A percentile compares a stretch with the other conserved stretches of the same genome.
These are phyloP conservation scores for Ceriops tagal DNA, from an alignment of 345 rosid genomes.

Conservation along the genomic window DNA sequence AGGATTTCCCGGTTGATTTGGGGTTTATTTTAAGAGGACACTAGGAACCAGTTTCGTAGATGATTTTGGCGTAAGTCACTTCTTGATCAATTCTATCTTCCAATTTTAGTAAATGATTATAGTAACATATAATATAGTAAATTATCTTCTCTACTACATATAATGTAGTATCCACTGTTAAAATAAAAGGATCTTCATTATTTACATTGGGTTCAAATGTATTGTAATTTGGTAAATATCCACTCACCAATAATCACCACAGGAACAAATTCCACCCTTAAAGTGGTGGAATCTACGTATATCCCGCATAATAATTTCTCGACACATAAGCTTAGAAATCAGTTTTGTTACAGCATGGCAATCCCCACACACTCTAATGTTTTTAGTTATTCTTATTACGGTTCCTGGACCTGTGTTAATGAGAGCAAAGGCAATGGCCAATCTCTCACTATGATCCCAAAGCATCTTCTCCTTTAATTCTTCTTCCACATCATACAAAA, in stretches of 20 bases:
- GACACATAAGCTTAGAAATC: slow-evolving; percentile 20
- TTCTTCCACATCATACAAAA: slow-evolving; percentile 20
- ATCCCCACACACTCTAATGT: slow-evolving; percentile 21
- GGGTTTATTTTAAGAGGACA: too few species aligned
- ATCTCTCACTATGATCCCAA: slow-evolving; percentile 23
- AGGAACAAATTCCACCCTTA: slow-evolving; percentile 16
- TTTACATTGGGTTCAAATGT: neutral
- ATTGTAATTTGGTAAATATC: neutral
- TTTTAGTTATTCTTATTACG: slow-evolving; percentile 21
- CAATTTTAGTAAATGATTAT: too few species aligned
- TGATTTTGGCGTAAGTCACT: too few species aligned
- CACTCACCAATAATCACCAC: slow-evolving; percentile 5
- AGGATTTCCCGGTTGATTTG: too few species aligned
- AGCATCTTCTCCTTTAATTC: slow-evolving; percentile 23
- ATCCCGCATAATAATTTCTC: slow-evolving; percentile 19
- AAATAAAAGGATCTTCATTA: slow-evolving; percentile 11
- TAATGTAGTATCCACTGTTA: neutral
- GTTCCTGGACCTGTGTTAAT: slow-evolving; percentile 20
- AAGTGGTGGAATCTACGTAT: neutral
- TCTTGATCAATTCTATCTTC: too few species aligned
- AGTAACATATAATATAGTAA: too few species aligned
- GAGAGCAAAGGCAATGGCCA: slow-evolving; percentile 24
- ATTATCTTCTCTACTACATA: too few species aligned
- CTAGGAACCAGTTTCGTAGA: too few species aligned
- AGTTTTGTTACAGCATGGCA: slow-evolving; percentile 14